phyloP scores from a whole-genome alignment of 257 asterid species.

The Phtheirospermum japonicum region DNA sequence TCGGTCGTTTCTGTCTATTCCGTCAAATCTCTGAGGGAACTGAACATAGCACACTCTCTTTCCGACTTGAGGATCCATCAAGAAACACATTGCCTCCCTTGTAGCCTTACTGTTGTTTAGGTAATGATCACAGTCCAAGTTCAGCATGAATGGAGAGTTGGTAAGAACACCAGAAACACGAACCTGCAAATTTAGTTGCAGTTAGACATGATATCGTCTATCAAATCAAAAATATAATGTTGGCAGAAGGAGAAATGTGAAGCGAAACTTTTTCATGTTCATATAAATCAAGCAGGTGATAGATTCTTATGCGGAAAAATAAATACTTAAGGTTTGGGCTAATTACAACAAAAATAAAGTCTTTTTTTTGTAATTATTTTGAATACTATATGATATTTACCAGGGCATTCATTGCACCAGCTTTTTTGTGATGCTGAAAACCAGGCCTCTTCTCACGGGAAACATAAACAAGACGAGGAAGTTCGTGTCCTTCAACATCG shows the following conservation, averaged over 20 bases:
- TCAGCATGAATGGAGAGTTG: conserved; percentile 79
- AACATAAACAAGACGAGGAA: conserved; percentile 73
- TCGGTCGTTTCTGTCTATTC: conserved; percentile 70
- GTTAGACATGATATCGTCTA: background rate
- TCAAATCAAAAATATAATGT: too few relatives aligned
- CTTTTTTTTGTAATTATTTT: background rate
- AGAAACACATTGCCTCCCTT: conserved; percentile 79
- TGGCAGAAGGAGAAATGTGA: too few relatives aligned
- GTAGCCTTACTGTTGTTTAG: conserved; percentile 73
- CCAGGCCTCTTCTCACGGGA: conserved; percentile 87
- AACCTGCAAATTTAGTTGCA: conserved; percentile 39
- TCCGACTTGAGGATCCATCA: conserved; percentile 74
- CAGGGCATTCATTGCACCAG: conserved; percentile 84
- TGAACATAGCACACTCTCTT: conserved; percentile 74
- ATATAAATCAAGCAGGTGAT: background rate
- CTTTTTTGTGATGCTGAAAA: conserved; percentile 77
- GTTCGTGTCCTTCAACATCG: conserved; percentile 70
- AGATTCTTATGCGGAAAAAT: background rate
- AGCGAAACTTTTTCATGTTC: too few relatives aligned
- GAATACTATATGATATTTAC: conserved; percentile 32
- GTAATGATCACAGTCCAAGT: conserved; percentile 83
- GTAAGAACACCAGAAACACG: conserved; percentile 81
- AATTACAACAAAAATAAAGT: background rate
- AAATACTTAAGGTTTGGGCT: too few relatives aligned
- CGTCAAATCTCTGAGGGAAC: conserved; percentile 79